Evolutionary conservation across 176 grass and related monocot genomes (phyloP), one percentile per base, ranked within the genome.

Genomic region (Tillandsia leiboldiana): DNA sequence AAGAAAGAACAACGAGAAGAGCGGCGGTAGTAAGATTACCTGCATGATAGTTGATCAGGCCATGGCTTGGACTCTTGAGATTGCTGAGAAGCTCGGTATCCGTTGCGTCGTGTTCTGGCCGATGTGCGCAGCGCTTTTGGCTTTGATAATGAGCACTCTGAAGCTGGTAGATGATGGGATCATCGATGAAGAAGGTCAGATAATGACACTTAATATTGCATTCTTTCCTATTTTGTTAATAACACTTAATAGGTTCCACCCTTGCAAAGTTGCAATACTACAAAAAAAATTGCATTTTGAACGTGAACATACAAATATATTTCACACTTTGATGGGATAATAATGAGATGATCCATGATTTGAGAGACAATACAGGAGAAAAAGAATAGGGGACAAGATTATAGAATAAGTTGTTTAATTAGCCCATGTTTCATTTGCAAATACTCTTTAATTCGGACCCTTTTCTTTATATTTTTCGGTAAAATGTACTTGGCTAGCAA

Each of bases 51-150:
- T 53, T 52, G 82, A 87, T 83, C 27, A 68, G 24, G 82, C 75
- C 84, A 85, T 90, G 87, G 84, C 74, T 3, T 96, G 84, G 82
- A 76, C 91, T 51, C 86, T 96, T 57, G 24, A 49, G 27, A 80
- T 91, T 18, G 73, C 78, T 17, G 79, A 64, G 56, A 83, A 57
- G 72, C 52, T 81, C 66, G 82, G 82, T 66, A 67, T 96, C 59
- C 63, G 82, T 1, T 51, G 79, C 2, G 73, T 72, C 12, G 72
- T 51, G 8, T 83, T 96, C 74, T 91, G 79, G 76, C 68, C 84
- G 12, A 77, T 74, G 12, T 78, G 86, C 12, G 26, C 51, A 1
- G 79, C 76, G 59, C 65, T 78, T 78, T 14, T 81, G 9, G 73
- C 79, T 48, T 68, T 79, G 49, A 76, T 81, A 71, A 53, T 81